phyloP scores from a whole-genome alignment of 176 grass and related monocot genomes.

The Puccinellia tenuiflora region DNA sequence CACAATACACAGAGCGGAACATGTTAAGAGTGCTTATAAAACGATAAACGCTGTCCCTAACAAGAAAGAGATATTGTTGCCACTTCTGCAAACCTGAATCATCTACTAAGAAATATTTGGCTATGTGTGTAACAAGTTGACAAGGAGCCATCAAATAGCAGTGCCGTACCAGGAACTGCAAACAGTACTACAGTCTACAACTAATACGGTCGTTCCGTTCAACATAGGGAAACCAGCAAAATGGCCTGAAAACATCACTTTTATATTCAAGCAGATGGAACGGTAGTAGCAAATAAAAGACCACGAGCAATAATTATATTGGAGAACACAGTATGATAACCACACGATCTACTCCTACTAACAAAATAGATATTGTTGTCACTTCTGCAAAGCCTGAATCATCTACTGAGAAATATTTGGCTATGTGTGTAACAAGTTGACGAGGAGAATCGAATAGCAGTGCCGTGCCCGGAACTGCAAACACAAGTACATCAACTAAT shows the following conservation, averaged over 20 bases:
- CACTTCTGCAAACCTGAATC: not conserved
- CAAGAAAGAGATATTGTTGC: not conserved
- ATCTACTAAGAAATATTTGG: not conserved
- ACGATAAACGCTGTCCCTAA: not conserved
- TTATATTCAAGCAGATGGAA: too few relatives aligned
- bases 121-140: not conserved
- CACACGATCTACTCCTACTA: too few relatives aligned
- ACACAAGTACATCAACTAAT: not conserved
- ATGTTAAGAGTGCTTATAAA: not conserved
- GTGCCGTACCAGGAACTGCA: slow-evolving; percentile 1
- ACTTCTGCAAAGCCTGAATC: not conserved
- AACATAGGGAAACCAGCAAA: too few relatives aligned
- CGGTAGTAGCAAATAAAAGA: too few relatives aligned
- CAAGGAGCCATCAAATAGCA: not conserved
- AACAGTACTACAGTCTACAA: not conserved
- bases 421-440: not conserved
- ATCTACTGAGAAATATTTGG: not conserved
- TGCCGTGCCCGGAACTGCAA: slow-evolving; percentile 4
- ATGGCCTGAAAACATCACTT: too few relatives aligned
- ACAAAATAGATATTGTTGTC: not conserved
- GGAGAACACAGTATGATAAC: too few relatives aligned
- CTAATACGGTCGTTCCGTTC: not conserved
- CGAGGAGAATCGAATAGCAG: not conserved
- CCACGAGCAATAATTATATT: too few relatives aligned
- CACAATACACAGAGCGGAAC: not conserved